Percentiles rank a stretch among this genome's conserved stretches.
Conservation (phyloP, 768 basidiomycete genomes). For the Suillus fuscotomentosus region DNA sequence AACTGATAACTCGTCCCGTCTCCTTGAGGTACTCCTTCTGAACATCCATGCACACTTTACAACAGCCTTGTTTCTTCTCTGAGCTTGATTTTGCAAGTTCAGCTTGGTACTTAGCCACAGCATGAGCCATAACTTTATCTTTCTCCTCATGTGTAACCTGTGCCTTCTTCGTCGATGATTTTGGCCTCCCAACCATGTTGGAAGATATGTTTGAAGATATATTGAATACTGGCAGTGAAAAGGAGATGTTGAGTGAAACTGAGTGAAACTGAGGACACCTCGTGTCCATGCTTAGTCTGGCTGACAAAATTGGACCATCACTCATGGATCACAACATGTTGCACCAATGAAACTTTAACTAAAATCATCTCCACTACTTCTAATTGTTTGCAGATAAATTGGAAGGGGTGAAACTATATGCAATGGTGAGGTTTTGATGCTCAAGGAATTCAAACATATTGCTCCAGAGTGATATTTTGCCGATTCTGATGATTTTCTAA, state of each 20-base stretch:
- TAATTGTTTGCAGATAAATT: no score
- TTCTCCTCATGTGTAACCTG: conserved; percentile 15
- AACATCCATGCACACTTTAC: conserved; percentile 14
- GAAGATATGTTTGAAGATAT: neutral
- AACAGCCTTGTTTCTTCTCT: neutral
- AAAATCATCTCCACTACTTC: neutral
- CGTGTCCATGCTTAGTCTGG: no score
- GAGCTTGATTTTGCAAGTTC: conserved; percentile 7
- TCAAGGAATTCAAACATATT: no score
- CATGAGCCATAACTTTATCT: conserved; percentile 12
- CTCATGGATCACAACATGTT: no score
- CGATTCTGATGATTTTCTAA: no score
- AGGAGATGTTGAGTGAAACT: neutral
- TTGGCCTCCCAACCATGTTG: conserved; percentile 5
- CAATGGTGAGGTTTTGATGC: no score
- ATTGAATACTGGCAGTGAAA: neutral
- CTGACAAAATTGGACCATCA: no score
- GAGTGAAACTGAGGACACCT: neutral
- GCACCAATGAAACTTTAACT: neutral
- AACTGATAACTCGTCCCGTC: conserved; percentile 5
- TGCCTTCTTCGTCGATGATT: conserved; percentile 15
- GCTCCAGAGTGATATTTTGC: no score
- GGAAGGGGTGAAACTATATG: neutral
- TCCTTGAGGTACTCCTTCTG: conserved; percentile 12
- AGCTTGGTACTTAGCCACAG: conserved; percentile 9